These are phyloP conservation scores for Backusella tuberculispora DNA, from an alignment of 192 early-diverging fungal species.

Conservation along the genomic window DNA sequence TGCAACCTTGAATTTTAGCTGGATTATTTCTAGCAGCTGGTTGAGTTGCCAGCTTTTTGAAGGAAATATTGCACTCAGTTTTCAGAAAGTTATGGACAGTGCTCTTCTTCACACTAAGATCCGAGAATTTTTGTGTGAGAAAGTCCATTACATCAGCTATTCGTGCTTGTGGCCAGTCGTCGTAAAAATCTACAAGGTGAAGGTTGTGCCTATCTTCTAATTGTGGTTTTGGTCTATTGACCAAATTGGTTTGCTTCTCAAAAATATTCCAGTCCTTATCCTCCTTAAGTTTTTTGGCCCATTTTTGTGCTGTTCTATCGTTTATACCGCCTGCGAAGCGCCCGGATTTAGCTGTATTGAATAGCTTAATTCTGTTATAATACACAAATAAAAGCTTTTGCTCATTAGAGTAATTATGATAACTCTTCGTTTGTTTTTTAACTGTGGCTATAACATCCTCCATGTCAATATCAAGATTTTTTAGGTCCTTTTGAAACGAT, in stretches of 20 bases:
- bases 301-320: no score
- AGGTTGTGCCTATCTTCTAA: constrained; percentile 15
- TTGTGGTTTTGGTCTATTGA: no score
- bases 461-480: no score
- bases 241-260: no score
- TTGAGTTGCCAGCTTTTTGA: no score
- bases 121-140: no score
- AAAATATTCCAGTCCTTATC: constrained; percentile 22
- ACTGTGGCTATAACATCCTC: no score
- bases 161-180: constrained; percentile 1
- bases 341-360: neutral
- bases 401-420: constrained; percentile 8
- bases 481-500: no score
- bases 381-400: constrained; percentile 15
- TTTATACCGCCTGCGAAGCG: no score
- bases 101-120: constrained; percentile 4
- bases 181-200: constrained; percentile 17
- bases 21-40: no score
- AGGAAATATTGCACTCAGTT: constrained; percentile 17
- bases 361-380: constrained; percentile 8
- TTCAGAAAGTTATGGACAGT: constrained; percentile 9
- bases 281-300: constrained; percentile 11
- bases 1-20: no score
- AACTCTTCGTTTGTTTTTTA: constrained; percentile 11
- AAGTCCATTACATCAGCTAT: neutral